phyloP scores from a whole-genome alignment of 441 rosid genomes.

The Corymbia calophylla region DNA sequence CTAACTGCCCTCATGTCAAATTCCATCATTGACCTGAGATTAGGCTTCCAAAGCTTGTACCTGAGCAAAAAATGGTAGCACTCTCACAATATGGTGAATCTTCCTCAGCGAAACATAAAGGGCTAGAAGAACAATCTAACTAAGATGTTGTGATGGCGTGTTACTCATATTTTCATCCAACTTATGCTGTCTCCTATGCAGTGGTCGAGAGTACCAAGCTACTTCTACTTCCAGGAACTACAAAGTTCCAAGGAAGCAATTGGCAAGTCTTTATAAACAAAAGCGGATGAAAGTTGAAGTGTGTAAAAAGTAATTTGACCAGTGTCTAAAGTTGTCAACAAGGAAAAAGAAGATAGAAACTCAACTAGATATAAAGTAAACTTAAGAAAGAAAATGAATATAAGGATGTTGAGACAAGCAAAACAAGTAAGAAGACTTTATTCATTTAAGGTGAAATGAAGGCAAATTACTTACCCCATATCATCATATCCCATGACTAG shows the following conservation, averaged over 20 bases:
- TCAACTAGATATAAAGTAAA: not conserved
- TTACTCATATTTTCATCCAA: not conserved
- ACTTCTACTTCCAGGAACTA: not conserved
- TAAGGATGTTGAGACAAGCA: not conserved
- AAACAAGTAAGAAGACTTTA: not conserved
- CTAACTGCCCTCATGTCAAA: slow-evolving; percentile 93
- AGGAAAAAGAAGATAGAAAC: not conserved
- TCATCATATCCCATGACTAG: slow-evolving; percentile 98
- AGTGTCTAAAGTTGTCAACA: not conserved
- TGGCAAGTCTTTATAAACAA: not conserved
- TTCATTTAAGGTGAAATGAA: slow-evolving; percentile 3
- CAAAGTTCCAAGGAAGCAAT: not conserved
- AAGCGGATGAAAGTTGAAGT: not conserved
- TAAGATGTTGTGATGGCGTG: not conserved
- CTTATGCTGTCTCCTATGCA: not conserved
- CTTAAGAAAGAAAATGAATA: not conserved
- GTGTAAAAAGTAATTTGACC: not conserved
- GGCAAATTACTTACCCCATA: slow-evolving; percentile 73
- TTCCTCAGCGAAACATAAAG: not conserved
- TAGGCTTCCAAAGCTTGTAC: slow-evolving; percentile 97
- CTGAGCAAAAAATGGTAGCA: slow-evolving; percentile 24
- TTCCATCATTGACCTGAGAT: slow-evolving; percentile 95
- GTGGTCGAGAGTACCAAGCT: not conserved
- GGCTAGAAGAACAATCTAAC: not conserved
- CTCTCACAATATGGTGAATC: not conserved